Percentiles rank a stretch among this genome's conserved stretches.
Evolutionary conservation across 306 rosid genomes (phyloP).

Genomic region (Pyrus betulifolia): DNA sequence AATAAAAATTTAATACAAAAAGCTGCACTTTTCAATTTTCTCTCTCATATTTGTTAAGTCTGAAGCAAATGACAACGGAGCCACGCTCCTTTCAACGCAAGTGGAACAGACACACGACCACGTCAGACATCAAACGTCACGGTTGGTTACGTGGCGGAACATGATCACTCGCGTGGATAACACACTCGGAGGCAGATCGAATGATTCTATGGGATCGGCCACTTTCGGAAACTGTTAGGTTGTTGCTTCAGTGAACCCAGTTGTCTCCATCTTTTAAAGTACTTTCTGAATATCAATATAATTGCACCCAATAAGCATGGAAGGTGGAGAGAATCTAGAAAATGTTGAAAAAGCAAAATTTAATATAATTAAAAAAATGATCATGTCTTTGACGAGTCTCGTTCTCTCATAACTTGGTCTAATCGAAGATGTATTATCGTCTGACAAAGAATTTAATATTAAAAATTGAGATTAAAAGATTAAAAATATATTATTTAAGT

Average conservation of each 20-base stretch:
- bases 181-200: background rate
- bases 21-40: background rate
- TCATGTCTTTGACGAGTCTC: slow-evolving; percentile 5
- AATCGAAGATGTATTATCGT: no score
- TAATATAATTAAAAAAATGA: background rate
- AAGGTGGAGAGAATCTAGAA: slow-evolving; percentile 39
- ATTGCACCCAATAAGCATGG: slow-evolving; percentile 37
- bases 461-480: no score
- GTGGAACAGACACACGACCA: background rate
- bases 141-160: background rate
- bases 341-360: slow-evolving; percentile 6
- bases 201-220: slow-evolving; percentile 1
- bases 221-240: slow-evolving; percentile 21
- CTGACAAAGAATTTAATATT: no score
- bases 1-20: background rate
- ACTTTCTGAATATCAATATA: slow-evolving; percentile 19
- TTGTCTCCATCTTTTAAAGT: slow-evolving; percentile 26
- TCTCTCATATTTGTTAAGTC: background rate
- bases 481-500: no score
- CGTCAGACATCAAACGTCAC: background rate
- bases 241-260: slow-evolving; percentile 33
- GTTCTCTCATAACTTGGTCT: no score
- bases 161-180: slow-evolving; percentile 10
- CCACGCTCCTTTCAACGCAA: background rate
- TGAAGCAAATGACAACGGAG: background rate